Base-by-base conservation (phyloP, 306 rosid species). In the Echinosophora koreensis region DNA sequence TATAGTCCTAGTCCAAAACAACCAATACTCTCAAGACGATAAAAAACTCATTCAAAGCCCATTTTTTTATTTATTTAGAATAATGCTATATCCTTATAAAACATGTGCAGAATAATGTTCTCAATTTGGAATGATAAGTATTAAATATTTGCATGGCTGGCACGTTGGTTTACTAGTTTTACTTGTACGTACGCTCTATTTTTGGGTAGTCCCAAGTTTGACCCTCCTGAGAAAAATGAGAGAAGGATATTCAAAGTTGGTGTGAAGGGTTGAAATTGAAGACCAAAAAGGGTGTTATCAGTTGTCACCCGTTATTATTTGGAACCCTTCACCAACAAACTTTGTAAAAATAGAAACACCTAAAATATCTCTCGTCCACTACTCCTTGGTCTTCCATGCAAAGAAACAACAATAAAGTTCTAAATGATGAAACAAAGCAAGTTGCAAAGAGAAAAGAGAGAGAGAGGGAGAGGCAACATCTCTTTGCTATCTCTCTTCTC, bases 281-380 rank as follows among this genome's bases (percentile, higher is more conserved):
- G 42, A 38, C 1, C 6, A 9, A 14, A 37, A 14, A 62, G 30
- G 54, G 9, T 51, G 42, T 41, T 76, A 10, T 18, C 37, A 46
- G 28, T 73, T 12, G 17, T 34, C 52, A 66, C 13, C 17, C 16
- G 6, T 18, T 1, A 6, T 37, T 6, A 13, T 65, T 55, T 11
- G 49, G 61, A 60, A 77, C 37, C 44, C 66, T 64, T 74, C 77
- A 86, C 90, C 13, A 80, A 86, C 87, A 8, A 80, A 64, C 67
- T 77, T 81, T 35, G 49, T 30, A 82, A 84, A 86, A 85, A 79
- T 69, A 74, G 80, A 71, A 86, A 68, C 0, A 66, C 86, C 98
- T 86, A 32, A 84, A 93, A 91, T 34, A 66, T 56, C 89, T 89
- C 93, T 72, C 62, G 64, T 77, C 95, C 95, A 81, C 55, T 69